phyloP scores from a whole-genome alignment of 1,139 yeast species.

The Trichomonascaceae sp. region DNA sequence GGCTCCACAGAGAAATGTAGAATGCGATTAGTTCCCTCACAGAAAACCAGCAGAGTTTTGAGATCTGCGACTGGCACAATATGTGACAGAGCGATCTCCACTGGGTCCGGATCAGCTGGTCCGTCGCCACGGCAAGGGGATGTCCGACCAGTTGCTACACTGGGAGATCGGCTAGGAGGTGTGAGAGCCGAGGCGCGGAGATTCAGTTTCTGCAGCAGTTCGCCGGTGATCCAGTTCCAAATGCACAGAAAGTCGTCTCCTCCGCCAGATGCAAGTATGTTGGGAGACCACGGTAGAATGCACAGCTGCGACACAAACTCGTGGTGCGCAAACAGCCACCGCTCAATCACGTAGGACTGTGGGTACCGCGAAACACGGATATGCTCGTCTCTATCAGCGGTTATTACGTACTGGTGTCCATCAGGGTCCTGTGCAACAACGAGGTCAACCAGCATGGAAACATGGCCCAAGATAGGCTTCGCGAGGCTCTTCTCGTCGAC shows the following conservation, averaged over 20 bases:
- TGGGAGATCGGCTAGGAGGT: not conserved
- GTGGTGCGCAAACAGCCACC: constrained; percentile 77
- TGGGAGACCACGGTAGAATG: constrained; percentile 37
- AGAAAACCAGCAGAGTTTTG: constrained; percentile 13
- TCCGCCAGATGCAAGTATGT: constrained; percentile 63
- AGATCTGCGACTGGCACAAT: constrained; percentile 6
- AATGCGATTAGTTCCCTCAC: constrained; percentile 13
- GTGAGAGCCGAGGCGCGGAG: constrained; percentile 22
- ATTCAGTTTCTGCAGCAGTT: constrained; percentile 36
- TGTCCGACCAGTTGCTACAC: not conserved
- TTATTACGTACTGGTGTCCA: constrained; percentile 45
- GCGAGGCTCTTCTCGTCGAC: constrained; percentile 23
- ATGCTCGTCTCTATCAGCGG: constrained; percentile 95
- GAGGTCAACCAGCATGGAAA: constrained; percentile 83
- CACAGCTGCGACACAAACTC: constrained; percentile 62
- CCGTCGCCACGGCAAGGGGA: no score
- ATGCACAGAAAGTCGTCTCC: constrained; percentile 69
- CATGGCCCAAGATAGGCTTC: constrained; percentile 81
- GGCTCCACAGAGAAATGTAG: constrained; percentile 7
- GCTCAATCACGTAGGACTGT: constrained; percentile 59
- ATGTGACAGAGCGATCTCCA: constrained; percentile 4
- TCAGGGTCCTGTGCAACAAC: constrained; percentile 31
- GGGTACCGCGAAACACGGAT: constrained; percentile 81
- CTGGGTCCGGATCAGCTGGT: not conserved
- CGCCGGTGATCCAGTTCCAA: constrained; percentile 62